Evolutionary conservation across 805 yeast species (phyloP), one percentile per base, ranked within the genome.

Genomic region (Candida loeiensis): DNA sequence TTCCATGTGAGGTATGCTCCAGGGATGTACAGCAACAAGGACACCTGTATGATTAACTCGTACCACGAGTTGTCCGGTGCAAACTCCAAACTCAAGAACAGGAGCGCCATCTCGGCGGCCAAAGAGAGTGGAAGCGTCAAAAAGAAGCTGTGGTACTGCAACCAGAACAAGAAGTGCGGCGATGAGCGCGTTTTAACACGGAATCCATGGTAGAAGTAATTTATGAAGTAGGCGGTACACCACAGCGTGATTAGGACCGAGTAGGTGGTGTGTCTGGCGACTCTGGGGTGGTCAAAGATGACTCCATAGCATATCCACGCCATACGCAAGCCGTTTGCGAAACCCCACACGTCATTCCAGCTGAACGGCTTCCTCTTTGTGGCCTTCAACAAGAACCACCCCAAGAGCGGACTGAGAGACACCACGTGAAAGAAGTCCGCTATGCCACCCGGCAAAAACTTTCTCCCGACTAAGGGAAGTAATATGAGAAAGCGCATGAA

Each of bases 391-490:
- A 45, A 22, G 16, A 46, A 24, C 36, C 37, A 41, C 12, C 40
- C 43, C 2, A 57, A 34, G 13, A 66, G 48, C 8, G 73, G 73
- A 6, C 61, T 43, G 14, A 63, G 42, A 2, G 73, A 47, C 20
- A 69, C 67, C 8, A 61, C 60, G 34, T 68, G 73, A 49, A 79
- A 74, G 59, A 80, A 82, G 47, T 77, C 84, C 33, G 85, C 85
- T 9, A 83, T 77, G 0, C 87, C 89, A 5, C 82, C 87, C 1
- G 88, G 84, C 15, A 82, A 56, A 47, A 80, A 82, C 46, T 66
- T 67, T 22, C 78, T 58, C 0, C 87, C 85, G n/a, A 80, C 86
- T 18, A 83, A 59, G 1, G 86, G 85, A 33, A 77, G 60, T 21
- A 83, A 59, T 1, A 80, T 59, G 11, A 70, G 40, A 45, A 80